Conservation (phyloP, 305 asterid species). For the Fraxinus greggii region DNA sequence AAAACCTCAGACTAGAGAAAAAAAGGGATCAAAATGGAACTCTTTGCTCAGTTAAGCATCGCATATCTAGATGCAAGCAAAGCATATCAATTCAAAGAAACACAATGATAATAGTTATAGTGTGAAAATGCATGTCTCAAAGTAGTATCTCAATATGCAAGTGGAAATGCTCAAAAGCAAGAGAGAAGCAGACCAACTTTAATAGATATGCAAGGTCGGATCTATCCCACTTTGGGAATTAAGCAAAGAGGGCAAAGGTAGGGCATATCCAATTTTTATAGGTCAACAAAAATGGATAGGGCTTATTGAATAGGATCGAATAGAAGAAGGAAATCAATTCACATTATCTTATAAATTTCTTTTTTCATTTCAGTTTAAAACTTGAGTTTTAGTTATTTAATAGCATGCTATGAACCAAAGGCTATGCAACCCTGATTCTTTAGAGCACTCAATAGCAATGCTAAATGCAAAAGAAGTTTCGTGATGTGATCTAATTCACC, state of each 20-base stretch:
- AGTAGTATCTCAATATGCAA: not conserved
- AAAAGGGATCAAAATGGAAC: not conserved
- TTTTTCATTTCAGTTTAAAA: not conserved
- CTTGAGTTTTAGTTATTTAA: not conserved
- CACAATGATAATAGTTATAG: not conserved
- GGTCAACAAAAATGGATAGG: not conserved
- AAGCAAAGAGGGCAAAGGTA: not conserved
- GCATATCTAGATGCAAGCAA: not conserved
- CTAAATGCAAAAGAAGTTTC: conserved; percentile 10
- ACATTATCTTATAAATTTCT: not conserved
- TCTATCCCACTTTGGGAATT: not conserved
- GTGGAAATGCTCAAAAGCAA: not conserved
- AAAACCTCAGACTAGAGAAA: not conserved
- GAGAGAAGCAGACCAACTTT: not conserved
- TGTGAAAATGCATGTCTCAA: not conserved
- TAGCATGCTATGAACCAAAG: not conserved
- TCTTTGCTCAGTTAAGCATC: not conserved
- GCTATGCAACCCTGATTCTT: not conserved
- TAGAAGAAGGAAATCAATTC: not conserved
- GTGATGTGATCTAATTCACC: not conserved
- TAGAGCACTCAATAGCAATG: not conserved
- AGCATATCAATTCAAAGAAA: not conserved
- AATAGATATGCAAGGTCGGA: not conserved
- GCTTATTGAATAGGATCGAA: not conserved
- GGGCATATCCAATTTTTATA: not conserved